Evolutionary conservation across 352 stramenopile species (phyloP).

Genomic region (Thraustochytrium sp.): DNA sequence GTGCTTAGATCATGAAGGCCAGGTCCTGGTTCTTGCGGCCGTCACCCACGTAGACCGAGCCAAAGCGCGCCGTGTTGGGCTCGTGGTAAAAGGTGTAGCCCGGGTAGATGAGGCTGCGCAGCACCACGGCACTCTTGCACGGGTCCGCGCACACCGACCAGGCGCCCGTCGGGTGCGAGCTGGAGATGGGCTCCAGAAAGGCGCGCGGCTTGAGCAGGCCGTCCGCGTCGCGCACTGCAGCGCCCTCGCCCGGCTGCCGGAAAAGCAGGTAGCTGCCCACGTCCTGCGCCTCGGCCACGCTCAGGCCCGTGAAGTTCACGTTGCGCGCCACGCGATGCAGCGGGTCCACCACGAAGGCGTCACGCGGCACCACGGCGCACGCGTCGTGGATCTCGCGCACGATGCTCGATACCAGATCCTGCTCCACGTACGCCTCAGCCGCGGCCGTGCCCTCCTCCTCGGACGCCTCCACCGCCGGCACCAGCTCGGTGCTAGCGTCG

Average conservation of each 20-base stretch:
- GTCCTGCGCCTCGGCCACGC: slow-evolving; percentile 45
- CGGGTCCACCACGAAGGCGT: slow-evolving; percentile 50
- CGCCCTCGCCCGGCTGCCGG: slow-evolving; percentile 40
- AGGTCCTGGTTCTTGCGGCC: slow-evolving; percentile 53
- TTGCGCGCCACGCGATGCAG: slow-evolving; percentile 46
- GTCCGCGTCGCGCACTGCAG: slow-evolving; percentile 47
- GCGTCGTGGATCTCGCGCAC: slow-evolving; percentile 52
- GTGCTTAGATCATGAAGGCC: slow-evolving; percentile 55
- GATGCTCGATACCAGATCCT: slow-evolving; percentile 51
- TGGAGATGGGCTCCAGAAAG: slow-evolving; percentile 51
- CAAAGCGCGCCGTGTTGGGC: slow-evolving; percentile 48
- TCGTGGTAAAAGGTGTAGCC: slow-evolving; percentile 55
- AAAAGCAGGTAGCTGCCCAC: slow-evolving; percentile 55
- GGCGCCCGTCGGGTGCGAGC: slow-evolving; percentile 48
- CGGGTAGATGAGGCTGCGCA: slow-evolving; percentile 51
- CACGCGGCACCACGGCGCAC: slow-evolving; percentile 51
- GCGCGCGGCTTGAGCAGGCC: slow-evolving; percentile 47
- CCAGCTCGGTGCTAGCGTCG: slow-evolving; percentile 36
- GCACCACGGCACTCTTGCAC: slow-evolving; percentile 35
- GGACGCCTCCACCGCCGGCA: slow-evolving; percentile 48
- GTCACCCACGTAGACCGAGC: slow-evolving; percentile 54
- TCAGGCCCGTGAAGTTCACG: slow-evolving; percentile 51
- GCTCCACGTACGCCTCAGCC: slow-evolving; percentile 39
- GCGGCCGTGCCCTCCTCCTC: slow-evolving; percentile 41
- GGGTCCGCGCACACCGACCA: slow-evolving; percentile 49